Evolutionary conservation across 2,329 filamentous ascomycete genomes (phyloP).

Genomic region (Didymella pinodella): DNA sequence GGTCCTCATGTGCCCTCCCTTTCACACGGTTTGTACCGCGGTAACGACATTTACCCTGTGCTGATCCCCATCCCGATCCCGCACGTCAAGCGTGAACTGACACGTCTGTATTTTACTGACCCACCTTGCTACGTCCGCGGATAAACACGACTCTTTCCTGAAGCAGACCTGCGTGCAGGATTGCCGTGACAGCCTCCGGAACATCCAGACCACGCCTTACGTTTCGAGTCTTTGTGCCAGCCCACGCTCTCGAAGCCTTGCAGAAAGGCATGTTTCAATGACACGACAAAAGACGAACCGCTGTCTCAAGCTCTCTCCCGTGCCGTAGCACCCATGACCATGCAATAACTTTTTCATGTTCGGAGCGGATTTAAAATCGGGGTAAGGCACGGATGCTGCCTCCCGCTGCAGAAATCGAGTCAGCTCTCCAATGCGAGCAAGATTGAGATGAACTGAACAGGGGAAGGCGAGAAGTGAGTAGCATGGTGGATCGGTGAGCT

Average conservation of each 20-base stretch:
- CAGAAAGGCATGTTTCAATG: conserved; percentile 1
- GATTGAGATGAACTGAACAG: conserved; percentile 4
- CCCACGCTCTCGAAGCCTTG: conserved; percentile 1
- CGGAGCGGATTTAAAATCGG: neutral
- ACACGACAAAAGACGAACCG: conserved; percentile 7
- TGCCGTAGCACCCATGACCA: conserved; percentile 13
- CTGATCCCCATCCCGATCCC: conserved; percentile 20
- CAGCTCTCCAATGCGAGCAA: conserved; percentile 2
- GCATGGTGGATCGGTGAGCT: conserved; percentile 5
- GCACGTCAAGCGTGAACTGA: conserved; percentile 16
- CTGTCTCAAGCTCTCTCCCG: conserved; percentile 14
- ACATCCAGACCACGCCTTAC: conserved; percentile 9
- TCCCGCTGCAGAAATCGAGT: conserved; percentile 14
- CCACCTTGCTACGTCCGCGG: conserved; percentile 11
- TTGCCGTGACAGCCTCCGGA: conserved; percentile 9
- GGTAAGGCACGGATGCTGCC: conserved; percentile 9
- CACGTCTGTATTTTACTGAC: conserved; percentile 9
- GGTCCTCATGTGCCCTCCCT: conserved; percentile 2
- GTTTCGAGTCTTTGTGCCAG: conserved; percentile 7
- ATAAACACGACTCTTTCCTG: conserved; percentile 1
- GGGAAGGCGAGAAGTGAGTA: conserved; percentile 10
- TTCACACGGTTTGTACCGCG: conserved; percentile 11
- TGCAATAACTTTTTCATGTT: neutral
- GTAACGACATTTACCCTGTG: conserved; percentile 14
- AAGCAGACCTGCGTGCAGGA: conserved; percentile 6